These are phyloP conservation scores for Ilex paraguariensis DNA, from an alignment of 305 asterid species.

Conservation along the genomic window DNA sequence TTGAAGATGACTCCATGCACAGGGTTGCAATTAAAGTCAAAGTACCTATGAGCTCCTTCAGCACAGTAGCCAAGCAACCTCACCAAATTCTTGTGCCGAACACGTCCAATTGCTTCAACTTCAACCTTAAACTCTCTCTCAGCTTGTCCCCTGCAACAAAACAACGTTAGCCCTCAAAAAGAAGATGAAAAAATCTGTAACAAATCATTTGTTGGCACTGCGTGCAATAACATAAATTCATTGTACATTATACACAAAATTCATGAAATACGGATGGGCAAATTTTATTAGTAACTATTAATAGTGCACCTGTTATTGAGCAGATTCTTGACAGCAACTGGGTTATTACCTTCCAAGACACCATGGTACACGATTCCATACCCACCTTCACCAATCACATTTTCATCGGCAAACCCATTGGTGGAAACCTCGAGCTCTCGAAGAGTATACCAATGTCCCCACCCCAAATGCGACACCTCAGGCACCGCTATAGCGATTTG, in stretches of 20 bases:
- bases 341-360: conserved; percentile 47
- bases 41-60: conserved; percentile 88
- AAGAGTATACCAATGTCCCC: conserved; percentile 96
- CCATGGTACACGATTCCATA: conserved; percentile 92
- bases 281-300: too few relatives aligned
- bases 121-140: conserved; percentile 94
- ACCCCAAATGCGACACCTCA: conserved; percentile 90
- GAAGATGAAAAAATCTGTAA: background rate
- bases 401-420: conserved; percentile 61
- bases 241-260: background rate
- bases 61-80: conserved; percentile 90
- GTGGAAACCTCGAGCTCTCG: conserved; percentile 82
- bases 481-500: conserved; percentile 51
- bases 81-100: conserved; percentile 87
- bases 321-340: conserved; percentile 83
- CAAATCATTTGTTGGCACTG: background rate
- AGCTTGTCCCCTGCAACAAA: conserved; percentile 75
- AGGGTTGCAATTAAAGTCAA: background rate
- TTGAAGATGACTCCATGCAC: background rate
- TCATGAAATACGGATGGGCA: background rate
- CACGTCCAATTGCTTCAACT: conserved; percentile 93
- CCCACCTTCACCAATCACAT: conserved; percentile 94
- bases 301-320: conserved; percentile 68
- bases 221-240: too few relatives aligned
- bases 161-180: conserved; percentile 3